phyloP scores from a whole-genome alignment of 176 grass and related monocot species.

The Cenchrus purpureus region DNA sequence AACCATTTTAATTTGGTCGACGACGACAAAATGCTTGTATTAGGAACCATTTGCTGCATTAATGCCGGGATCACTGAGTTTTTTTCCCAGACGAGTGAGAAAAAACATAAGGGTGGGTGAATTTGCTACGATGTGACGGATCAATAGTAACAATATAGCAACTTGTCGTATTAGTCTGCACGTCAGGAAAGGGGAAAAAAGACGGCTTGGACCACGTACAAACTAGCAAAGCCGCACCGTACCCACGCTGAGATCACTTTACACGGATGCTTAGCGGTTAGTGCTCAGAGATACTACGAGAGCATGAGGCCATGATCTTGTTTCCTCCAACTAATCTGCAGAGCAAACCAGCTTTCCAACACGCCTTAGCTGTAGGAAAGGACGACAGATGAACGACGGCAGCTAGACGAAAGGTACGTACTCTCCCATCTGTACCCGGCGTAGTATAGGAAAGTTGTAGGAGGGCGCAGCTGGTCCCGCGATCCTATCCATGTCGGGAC shows the following conservation, averaged over 20 bases:
- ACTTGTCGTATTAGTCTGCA: too few relatives aligned
- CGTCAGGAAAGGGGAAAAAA: background rate
- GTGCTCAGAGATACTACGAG: background rate
- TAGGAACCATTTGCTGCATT: background rate
- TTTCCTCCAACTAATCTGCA: background rate
- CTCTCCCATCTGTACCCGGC: background rate
- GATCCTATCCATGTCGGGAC: conserved; percentile 8
- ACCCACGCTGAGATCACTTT: background rate
- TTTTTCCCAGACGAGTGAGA: background rate
- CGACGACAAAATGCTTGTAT: background rate
- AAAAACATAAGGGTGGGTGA: background rate
- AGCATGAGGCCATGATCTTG: background rate
- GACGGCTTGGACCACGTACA: background rate
- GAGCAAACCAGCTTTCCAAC: background rate
- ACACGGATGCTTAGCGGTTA: background rate
- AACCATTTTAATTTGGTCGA: background rate
- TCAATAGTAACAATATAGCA: too few relatives aligned
- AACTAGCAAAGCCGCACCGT: background rate
- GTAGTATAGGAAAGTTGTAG: background rate
- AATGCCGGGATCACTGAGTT: background rate
- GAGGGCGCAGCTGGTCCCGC: conserved; percentile 15
- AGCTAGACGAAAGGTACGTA: background rate
- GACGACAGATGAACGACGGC: background rate
- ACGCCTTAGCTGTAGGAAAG: background rate
- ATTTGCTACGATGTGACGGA: too few relatives aligned